A percentile compares a stretch with the other conserved stretches of the same genome.
phyloP scores from a whole-genome alignment of 371 early-diverging fungal species.

The Apophysomyces ossiformis region DNA sequence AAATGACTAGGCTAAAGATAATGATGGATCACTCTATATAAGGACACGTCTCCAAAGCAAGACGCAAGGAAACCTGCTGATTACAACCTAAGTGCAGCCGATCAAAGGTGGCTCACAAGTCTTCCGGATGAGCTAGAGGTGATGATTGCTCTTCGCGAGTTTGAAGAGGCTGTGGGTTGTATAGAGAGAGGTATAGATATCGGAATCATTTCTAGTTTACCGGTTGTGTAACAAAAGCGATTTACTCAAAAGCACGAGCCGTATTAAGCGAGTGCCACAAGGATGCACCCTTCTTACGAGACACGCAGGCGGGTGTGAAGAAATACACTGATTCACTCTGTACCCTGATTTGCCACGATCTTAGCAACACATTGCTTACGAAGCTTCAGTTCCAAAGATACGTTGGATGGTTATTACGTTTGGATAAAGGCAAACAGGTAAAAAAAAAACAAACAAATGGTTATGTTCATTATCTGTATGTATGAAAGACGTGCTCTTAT shows the following conservation, averaged over 20 bases:
- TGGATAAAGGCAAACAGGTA: conserved; percentile 81
- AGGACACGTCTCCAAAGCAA: not conserved
- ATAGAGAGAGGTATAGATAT: conserved; percentile 67
- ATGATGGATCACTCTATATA: too few relatives aligned
- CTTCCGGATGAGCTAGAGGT: conserved; percentile 88
- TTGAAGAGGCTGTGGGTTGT: conserved; percentile 75
- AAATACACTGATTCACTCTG: conserved; percentile 70
- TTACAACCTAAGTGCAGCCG: conserved; percentile 32
- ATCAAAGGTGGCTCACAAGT: conserved; percentile 72
- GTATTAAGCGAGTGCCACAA: conserved; percentile 39
- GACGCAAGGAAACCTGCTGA: conserved; percentile 14
- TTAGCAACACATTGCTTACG: conserved; percentile 78
- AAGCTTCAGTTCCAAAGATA: conserved; percentile 79
- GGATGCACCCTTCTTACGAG: conserved; percentile 52
- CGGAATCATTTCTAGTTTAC: too few relatives aligned
- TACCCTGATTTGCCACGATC: conserved; percentile 70
- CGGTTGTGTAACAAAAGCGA: not conserved
- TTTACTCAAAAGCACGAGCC: conserved; percentile 39
- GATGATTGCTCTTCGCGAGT: conserved; percentile 85
- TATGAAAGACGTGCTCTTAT: too few relatives aligned
- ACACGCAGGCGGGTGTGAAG: conserved; percentile 60
- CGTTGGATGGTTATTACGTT: conserved; percentile 79
- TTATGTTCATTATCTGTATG: too few relatives aligned
- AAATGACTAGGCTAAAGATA: not conserved
- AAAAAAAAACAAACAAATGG: conserved; percentile 1